These are phyloP conservation scores for Coleophoma crateriformis DNA, from an alignment of 2,329 filamentous ascomycete species.

Conservation along the genomic window DNA sequence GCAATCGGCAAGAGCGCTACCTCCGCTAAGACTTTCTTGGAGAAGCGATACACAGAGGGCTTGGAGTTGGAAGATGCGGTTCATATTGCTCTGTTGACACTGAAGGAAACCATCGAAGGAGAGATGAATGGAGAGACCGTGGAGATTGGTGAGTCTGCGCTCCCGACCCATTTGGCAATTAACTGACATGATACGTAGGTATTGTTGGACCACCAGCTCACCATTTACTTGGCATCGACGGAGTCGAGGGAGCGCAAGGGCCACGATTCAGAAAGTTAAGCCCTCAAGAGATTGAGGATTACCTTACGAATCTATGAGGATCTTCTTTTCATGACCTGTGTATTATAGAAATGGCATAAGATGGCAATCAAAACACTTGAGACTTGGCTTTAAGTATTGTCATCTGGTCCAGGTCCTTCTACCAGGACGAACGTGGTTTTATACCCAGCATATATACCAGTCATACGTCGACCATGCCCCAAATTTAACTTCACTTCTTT, in stretches of 20 bases:
- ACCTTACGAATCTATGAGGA: conserved; percentile 86
- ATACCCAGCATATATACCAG: conserved; percentile 22
- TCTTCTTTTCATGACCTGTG: conserved; percentile 19
- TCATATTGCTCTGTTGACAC: conserved; percentile 91
- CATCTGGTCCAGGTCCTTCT: not conserved
- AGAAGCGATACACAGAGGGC: conserved; percentile 98
- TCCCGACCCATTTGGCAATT: not conserved
- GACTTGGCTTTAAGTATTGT: conserved; percentile 5
- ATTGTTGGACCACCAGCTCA: conserved; percentile 94
- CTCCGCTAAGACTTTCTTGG: conserved; percentile 96
- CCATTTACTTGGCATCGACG: conserved; percentile 86
- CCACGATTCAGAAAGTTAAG: conserved; percentile 91
- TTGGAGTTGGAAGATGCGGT: conserved; percentile 97
- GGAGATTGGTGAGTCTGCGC: conserved; percentile 71
- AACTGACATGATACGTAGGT: conserved; percentile 44
- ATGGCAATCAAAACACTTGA: conserved; percentile 22
- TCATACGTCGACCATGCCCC: conserved; percentile 13
- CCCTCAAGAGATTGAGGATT: conserved; percentile 98
- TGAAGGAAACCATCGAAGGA: conserved; percentile 99
- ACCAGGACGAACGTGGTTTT: conserved; percentile 26
- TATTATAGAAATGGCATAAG: conserved; percentile 30
- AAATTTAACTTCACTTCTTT: conserved; percentile 16
- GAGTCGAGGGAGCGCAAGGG: conserved; percentile 77
- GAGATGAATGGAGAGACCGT: conserved; percentile 99
- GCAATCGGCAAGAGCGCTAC: conserved; percentile 98